A percentile compares a stretch with the other conserved stretches of the same genome.
Conservation (phyloP, 495 filamentous ascomycete species). For the Penicillium malachiteum region DNA sequence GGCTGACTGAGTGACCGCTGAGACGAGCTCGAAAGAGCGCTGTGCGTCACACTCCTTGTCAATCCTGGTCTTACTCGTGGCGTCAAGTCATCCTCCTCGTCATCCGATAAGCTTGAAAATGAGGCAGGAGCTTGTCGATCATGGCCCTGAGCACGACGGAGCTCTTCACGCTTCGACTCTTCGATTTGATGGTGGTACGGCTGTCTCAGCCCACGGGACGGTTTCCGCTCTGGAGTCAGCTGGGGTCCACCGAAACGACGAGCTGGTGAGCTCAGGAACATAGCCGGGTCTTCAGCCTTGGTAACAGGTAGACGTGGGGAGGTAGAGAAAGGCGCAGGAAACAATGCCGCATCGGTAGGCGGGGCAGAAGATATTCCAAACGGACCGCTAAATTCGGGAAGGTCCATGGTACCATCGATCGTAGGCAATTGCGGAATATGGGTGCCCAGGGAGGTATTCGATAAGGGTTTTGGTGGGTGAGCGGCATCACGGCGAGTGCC, state of each 20-base stretch:
- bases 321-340: constrained; percentile 48
- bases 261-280: constrained; percentile 55
- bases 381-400: constrained; percentile 36
- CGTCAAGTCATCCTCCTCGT: constrained; percentile 44
- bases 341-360: constrained; percentile 42
- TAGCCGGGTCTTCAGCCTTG: constrained; percentile 52
- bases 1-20: constrained; percentile 31
- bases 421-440: constrained; percentile 42
- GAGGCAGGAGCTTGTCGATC: constrained; percentile 8
- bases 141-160: constrained; percentile 36
- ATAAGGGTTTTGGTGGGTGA: constrained; percentile 8
- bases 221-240: constrained; percentile 32
- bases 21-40: constrained; percentile 28
- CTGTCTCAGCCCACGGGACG: constrained; percentile 38
- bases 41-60: constrained; percentile 58
- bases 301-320: constrained; percentile 41
- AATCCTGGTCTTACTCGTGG: constrained; percentile 52
- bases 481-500: neutral
- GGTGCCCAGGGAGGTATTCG: constrained; percentile 8
- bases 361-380: constrained; percentile 33
- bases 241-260: constrained; percentile 47
- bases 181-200: constrained; percentile 60
- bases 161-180: constrained; percentile 55
- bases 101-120: constrained; percentile 30
- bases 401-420: constrained; percentile 39